phyloP scores from a whole-genome alignment of 352 stramenopile genomes.

The Nothophytophthora sp. region DNA sequence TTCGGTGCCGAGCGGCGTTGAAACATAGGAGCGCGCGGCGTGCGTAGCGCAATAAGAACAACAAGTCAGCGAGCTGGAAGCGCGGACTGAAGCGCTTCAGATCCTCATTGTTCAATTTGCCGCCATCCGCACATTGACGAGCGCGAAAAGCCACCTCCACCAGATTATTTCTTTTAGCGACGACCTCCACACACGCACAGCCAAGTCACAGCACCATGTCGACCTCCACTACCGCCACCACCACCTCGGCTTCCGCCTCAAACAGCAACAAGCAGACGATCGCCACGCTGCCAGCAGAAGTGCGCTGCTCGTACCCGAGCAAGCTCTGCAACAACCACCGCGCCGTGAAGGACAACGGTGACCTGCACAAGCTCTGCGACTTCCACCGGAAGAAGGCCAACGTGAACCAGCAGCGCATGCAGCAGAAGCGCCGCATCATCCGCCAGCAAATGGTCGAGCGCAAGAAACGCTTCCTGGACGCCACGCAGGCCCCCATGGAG shows the following conservation, averaged over 20 bases:
- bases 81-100: conserved; percentile 3
- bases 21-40: conserved; percentile 10
- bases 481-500: conserved; percentile 31
- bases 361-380: conserved; percentile 77
- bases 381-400: conserved; percentile 73
- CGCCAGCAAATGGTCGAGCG: conserved; percentile 50
- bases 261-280: conserved; percentile 13
- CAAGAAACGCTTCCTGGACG: conserved; percentile 52
- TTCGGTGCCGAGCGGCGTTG: conserved; percentile 13
- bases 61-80: conserved; percentile 16
- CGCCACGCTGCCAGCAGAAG: conserved; percentile 40
- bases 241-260: conserved; percentile 1
- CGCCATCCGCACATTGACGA: conserved; percentile 18
- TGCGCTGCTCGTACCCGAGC: conserved; percentile 72
- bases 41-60: conserved; percentile 24
- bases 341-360: conserved; percentile 70
- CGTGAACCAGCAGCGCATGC: conserved; percentile 73
- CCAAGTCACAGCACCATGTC: conserved; percentile 14
- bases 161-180: conserved; percentile 6
- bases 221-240: conserved; percentile 6
- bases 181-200: conserved; percentile 13
- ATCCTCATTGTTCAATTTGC: conserved; percentile 42
- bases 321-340: conserved; percentile 67
- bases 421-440: conserved; percentile 50
- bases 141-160: conserved; percentile 10